Evolutionary conservation across 1,139 yeast genomes (phyloP).

Genomic region (Arxiozyma bovina): DNA sequence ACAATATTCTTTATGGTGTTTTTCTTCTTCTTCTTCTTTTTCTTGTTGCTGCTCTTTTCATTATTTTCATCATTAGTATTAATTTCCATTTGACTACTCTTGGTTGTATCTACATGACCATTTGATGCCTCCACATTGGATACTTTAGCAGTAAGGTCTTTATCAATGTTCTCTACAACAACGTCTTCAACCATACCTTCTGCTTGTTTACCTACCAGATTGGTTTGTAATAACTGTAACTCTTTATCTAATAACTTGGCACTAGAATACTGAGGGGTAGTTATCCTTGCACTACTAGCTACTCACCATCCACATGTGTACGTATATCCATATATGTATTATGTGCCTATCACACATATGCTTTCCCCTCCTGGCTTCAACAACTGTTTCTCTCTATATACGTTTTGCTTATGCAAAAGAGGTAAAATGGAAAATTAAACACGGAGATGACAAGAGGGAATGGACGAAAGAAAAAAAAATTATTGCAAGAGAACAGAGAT

Average conservation of each 20-base stretch:
- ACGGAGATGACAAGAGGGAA: neutral
- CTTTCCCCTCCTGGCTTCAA: no score
- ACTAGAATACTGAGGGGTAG: no score
- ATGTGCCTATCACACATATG: no score
- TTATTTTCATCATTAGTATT: constrained; percentile 14
- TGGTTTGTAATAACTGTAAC: no score
- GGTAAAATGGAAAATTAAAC: no score
- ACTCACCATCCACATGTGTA: no score
- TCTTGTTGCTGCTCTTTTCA: constrained; percentile 42
- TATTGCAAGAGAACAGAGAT: neutral
- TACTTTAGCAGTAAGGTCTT: neutral
- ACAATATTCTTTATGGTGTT: constrained; percentile 51
- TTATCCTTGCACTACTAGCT: no score
- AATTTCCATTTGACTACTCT: neutral
- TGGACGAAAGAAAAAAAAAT: no score
- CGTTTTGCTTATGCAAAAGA: neutral
- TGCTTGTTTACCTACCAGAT: neutral
- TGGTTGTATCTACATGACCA: neutral
- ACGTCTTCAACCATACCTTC: neutral
- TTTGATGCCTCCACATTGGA: neutral
- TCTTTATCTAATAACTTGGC: no score
- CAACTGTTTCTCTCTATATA: no score
- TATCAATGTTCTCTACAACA: neutral
- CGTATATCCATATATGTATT: no score
- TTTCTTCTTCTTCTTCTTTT: constrained; percentile 44